Conservation (phyloP, 1,284 basidiomycete species). For the Puccinia polysora region DNA sequence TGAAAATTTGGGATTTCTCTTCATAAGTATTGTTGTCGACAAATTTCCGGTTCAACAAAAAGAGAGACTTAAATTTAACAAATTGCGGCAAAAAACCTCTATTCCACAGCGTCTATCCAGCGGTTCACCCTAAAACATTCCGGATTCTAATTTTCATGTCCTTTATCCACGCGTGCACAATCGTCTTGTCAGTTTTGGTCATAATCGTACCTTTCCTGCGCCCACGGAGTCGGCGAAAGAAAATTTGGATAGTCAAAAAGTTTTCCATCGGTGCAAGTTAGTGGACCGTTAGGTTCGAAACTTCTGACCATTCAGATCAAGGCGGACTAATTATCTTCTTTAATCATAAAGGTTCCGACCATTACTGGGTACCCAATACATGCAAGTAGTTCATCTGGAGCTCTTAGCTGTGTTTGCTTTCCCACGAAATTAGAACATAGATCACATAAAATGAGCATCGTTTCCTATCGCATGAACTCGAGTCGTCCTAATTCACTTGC, state of each 20-base stretch:
- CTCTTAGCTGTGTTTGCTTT: too few relatives aligned
- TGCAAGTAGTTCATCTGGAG: not conserved
- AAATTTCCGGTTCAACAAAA: too few relatives aligned
- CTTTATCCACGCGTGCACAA: conserved; percentile 41
- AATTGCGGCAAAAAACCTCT: too few relatives aligned
- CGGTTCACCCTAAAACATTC: conserved; percentile 24
- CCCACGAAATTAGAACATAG: too few relatives aligned
- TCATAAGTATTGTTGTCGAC: too few relatives aligned
- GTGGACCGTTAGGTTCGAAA: not conserved
- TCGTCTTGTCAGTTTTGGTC: conserved; percentile 19
- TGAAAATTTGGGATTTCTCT: not conserved
- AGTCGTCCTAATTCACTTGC: not conserved
- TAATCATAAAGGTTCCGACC: conserved; percentile 1
- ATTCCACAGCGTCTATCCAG: conserved; percentile 29
- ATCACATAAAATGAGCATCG: too few relatives aligned
- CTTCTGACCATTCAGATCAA: not conserved
- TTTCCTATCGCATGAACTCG: too few relatives aligned
- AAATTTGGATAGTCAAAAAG: conserved; percentile 32
- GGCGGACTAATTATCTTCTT: not conserved
- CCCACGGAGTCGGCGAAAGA: not conserved
- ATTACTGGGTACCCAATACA: conserved; percentile 40
- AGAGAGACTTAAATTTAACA: too few relatives aligned
- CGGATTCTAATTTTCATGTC: conserved; percentile 27
- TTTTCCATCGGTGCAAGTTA: conserved; percentile 30
- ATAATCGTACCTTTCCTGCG: conserved; percentile 29